A percentile compares a stretch with the other conserved stretches of the same genome.
Evolutionary conservation across 345 rosid species (phyloP).

Genomic region (Lagerstroemia speciosa): DNA sequence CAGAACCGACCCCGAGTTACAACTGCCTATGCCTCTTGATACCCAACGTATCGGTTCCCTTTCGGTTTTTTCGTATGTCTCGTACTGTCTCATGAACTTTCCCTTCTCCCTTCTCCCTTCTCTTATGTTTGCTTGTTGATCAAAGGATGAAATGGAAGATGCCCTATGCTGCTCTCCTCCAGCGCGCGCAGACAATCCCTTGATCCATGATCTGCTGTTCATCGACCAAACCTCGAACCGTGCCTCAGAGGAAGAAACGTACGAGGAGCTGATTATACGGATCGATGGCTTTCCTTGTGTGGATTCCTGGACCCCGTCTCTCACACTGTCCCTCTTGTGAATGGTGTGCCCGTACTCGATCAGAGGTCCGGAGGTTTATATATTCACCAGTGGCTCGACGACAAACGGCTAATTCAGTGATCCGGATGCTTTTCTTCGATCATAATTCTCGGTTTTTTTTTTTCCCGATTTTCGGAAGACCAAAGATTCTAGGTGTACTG

Average conservation of each 20-base stretch:
- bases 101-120: background rate
- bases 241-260: background rate
- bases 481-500: background rate
- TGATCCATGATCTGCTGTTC: conserved; percentile 4
- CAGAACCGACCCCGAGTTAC: background rate
- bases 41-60: background rate
- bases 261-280: background rate
- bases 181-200: background rate
- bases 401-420: too few relatives aligned
- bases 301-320: background rate
- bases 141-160: background rate
- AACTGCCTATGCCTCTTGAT: background rate
- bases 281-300: background rate
- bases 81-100: background rate
- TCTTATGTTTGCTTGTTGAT: too few relatives aligned
- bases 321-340: background rate
- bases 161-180: conserved; percentile 8
- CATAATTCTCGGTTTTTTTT: background rate
- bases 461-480: background rate
- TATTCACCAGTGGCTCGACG: too few relatives aligned
- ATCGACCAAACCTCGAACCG: background rate
- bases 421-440: too few relatives aligned
- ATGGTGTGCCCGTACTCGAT: too few relatives aligned
- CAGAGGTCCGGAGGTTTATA: too few relatives aligned
- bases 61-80: background rate